Conservation (phyloP, 495 filamentous ascomycete genomes). For the Copromyces sp. region DNA sequence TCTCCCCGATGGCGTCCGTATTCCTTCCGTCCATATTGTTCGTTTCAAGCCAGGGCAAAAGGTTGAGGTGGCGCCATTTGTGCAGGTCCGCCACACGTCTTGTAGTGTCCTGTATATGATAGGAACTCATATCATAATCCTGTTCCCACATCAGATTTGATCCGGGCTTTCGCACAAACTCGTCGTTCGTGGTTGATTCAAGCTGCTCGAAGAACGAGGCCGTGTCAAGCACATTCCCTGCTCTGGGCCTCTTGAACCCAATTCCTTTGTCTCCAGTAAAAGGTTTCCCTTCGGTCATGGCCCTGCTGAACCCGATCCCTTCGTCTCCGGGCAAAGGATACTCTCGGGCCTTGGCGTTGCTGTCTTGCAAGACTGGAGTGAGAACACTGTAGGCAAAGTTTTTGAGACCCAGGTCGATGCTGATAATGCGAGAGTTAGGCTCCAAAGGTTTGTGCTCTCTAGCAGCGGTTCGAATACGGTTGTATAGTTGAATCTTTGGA, state of each 20-base stretch:
- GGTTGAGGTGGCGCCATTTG: constrained; percentile 21
- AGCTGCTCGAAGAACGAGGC: not conserved
- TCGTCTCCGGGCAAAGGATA: not conserved
- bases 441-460: constrained; percentile 6
- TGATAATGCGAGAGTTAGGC: constrained; percentile 42
- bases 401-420: constrained; percentile 79
- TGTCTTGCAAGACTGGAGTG: constrained; percentile 17
- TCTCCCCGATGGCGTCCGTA: constrained; percentile 14
- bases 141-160: not conserved
- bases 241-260: not conserved
- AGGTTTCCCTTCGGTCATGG: not conserved
- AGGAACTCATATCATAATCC: not conserved
- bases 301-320: not conserved
- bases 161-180: not conserved
- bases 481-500: constrained; percentile 6
- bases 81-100: constrained; percentile 13
- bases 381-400: constrained; percentile 71
- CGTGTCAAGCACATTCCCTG: not conserved
- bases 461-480: constrained; percentile 14
- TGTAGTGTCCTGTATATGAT: not conserved
- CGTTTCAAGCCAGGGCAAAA: constrained; percentile 13
- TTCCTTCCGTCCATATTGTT: not conserved
- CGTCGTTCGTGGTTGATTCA: not conserved
- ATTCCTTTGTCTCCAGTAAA: not conserved
- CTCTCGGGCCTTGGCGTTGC: not conserved